Conservation (phyloP, 2,329 filamentous ascomycete genomes). For the Magnaporthiopsis rhizophila region DNA sequence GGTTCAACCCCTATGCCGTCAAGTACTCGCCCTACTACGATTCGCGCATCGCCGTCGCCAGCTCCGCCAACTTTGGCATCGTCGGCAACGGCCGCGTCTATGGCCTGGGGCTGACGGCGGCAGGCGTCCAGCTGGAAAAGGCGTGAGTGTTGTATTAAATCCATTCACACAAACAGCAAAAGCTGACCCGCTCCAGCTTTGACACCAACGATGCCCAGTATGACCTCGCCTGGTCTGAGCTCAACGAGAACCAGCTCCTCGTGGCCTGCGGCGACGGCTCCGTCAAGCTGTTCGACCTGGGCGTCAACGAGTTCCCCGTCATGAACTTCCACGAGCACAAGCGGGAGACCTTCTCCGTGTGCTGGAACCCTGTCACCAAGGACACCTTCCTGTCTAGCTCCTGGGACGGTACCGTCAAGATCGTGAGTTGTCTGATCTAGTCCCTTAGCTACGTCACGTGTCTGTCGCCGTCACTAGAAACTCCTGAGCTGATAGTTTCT, state of each 20-base stretch:
- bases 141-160: conserved; percentile 43
- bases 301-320: conserved; percentile 74
- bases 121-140: conserved; percentile 79
- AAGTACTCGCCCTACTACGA: conserved; percentile 99
- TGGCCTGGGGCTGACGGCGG: conserved; percentile 71
- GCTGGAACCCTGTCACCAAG: conserved; percentile 88
- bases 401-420: conserved; percentile 94
- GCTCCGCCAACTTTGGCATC: conserved; percentile 92
- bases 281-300: conserved; percentile 87
- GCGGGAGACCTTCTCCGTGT: conserved; percentile 83
- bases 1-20: conserved; percentile 92
- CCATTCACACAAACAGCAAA: neutral
- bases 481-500: neutral
- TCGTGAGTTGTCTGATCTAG: conserved; percentile 39
- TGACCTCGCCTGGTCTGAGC: conserved; percentile 90
- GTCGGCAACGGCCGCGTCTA: conserved; percentile 92
- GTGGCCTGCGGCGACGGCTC: conserved; percentile 88
- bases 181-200: conserved; percentile 48
- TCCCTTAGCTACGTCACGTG: neutral
- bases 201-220: conserved; percentile 97
- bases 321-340: conserved; percentile 91
- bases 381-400: conserved; percentile 84
- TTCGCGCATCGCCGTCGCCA: conserved; percentile 80
- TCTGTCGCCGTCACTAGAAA: neutral
- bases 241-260: conserved; percentile 90